Base-by-base conservation (phyloP, 1,284 basidiomycete genomes). In the Bjerkandera adusta region DNA sequence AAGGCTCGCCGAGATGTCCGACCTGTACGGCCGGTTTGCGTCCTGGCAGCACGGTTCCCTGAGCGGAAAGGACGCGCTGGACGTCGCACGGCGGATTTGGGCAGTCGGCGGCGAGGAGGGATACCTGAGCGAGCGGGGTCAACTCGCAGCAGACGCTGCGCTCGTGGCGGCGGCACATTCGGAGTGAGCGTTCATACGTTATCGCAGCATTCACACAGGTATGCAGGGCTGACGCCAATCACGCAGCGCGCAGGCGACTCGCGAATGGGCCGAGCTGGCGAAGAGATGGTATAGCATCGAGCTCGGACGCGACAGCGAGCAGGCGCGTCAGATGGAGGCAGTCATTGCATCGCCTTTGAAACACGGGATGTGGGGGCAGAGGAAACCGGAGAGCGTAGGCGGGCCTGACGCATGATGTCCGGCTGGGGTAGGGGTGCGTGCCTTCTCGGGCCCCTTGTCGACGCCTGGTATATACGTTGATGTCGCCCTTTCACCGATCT, bases 71-170 rank as follows among this genome's bases (percentile, higher is more conserved):
- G 68, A 80, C 44, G 80, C 80, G 1, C 68, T 79, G 46, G 60
- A 66, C 13, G 54, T 70, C 3, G 75, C 72, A 18, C 66, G 69
- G 48, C 57, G 65, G 40, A 81, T 83, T 18, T 84, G 81, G 81
- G 47, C 60, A 10, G 48, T 81, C 3, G 79, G 75, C 24, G 73
- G 76, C 26, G 68, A 76, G 51, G 81, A 83, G 63, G 78, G 77
- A 0, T 83, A 84, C 52, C 74, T 70, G 68, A 81, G 79, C 57
- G 79, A 81, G 62, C 67, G 81, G 26, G 81, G 81, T 8, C 67
- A 72, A 51, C 66, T 84, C 4, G 81, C 81, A 7, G 77, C 77
- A 29, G 81, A 84, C 56, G 77, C 75, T 5, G 70, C 68, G 12
- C 73, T 69, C 65, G 71, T 84, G 26, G 78, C 80, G 7, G 76